Evolutionary conservation across 805 yeast genomes (phyloP).

Genomic region (Ogataea methanolica): DNA sequence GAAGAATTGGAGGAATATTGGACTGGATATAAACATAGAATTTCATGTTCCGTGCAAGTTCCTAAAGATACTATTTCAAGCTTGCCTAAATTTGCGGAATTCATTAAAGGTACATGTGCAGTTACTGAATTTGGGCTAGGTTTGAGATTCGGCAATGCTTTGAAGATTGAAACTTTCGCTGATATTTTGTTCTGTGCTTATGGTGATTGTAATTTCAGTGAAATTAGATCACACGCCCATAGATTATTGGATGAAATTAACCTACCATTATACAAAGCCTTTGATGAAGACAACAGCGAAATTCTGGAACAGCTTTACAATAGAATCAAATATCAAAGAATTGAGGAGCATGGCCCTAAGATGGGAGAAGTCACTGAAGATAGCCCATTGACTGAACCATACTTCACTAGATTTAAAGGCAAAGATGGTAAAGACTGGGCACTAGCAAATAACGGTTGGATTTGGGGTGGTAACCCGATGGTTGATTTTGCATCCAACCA

Average conservation of each 20-base stretch:
- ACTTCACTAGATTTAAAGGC: constrained; percentile 69
- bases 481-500: constrained; percentile 84
- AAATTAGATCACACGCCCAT: constrained; percentile 37
- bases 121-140: constrained; percentile 41
- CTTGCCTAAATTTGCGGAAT: constrained; percentile 48
- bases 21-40: constrained; percentile 14
- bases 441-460: constrained; percentile 96
- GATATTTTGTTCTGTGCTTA: constrained; percentile 41
- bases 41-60: constrained; percentile 31
- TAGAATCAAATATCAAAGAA: constrained; percentile 69
- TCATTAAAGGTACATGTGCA: constrained; percentile 39
- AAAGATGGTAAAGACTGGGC: constrained; percentile 57
- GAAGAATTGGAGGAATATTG: constrained; percentile 35
- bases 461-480: constrained; percentile 94
- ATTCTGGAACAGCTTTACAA: constrained; percentile 69
- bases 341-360: constrained; percentile 80
- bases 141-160: constrained; percentile 45
- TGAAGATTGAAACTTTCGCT: constrained; percentile 49
- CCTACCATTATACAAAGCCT: constrained; percentile 61
- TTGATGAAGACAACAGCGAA: constrained; percentile 66
- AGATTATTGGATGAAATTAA: constrained; percentile 74
- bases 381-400: constrained; percentile 75
- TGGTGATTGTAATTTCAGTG: constrained; percentile 29
- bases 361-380: constrained; percentile 58
- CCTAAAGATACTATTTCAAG: constrained; percentile 39